phyloP scores from a whole-genome alignment of 805 yeast species.

The Teunomyces kruisii region DNA sequence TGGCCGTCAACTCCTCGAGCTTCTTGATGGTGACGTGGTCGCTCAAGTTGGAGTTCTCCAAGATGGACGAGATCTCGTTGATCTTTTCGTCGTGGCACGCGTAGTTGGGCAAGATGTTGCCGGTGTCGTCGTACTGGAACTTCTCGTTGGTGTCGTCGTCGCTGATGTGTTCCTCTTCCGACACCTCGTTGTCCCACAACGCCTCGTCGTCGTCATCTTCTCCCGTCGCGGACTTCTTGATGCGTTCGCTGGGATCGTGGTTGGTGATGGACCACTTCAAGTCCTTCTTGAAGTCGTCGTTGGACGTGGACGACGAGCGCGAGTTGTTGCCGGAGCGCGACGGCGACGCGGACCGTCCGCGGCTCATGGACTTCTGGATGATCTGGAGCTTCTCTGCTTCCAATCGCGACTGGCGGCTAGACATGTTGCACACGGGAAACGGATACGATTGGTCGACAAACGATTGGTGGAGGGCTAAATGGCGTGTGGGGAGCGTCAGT shows the following conservation, averaged over 20 bases:
- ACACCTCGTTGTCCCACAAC: conserved; percentile 35
- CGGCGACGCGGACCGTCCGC: conserved; percentile 42
- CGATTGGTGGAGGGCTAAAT: too few relatives aligned
- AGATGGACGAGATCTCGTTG: conserved; percentile 34
- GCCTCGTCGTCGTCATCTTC: conserved; percentile 11
- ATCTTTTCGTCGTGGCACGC: conserved; percentile 46
- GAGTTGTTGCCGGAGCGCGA: conserved; percentile 23
- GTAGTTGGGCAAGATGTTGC: conserved; percentile 56
- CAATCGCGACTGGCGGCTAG: conserved; percentile 35
- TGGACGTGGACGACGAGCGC: conserved; percentile 36
- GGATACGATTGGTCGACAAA: too few relatives aligned
- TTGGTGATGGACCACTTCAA: conserved; percentile 65
- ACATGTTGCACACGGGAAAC: too few relatives aligned
- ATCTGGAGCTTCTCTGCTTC: conserved; percentile 45
- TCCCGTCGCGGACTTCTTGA: conserved; percentile 8
- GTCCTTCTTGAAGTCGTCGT: conserved; percentile 40
- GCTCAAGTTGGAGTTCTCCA: conserved; percentile 39
- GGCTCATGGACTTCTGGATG: conserved; percentile 36
- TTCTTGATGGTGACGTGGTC: conserved; percentile 50
- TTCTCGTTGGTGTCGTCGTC: conserved; percentile 58
- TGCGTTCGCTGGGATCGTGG: conserved; percentile 72
- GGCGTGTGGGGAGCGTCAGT: too few relatives aligned
- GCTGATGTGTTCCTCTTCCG: conserved; percentile 62
- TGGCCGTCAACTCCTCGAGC: conserved; percentile 56
- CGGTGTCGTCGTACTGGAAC: conserved; percentile 62